Evolutionary conservation across 1,284 basidiomycete species (phyloP), one percentile per base, ranked within the genome.

Genomic region (Moesziomyces globuligerus): DNA sequence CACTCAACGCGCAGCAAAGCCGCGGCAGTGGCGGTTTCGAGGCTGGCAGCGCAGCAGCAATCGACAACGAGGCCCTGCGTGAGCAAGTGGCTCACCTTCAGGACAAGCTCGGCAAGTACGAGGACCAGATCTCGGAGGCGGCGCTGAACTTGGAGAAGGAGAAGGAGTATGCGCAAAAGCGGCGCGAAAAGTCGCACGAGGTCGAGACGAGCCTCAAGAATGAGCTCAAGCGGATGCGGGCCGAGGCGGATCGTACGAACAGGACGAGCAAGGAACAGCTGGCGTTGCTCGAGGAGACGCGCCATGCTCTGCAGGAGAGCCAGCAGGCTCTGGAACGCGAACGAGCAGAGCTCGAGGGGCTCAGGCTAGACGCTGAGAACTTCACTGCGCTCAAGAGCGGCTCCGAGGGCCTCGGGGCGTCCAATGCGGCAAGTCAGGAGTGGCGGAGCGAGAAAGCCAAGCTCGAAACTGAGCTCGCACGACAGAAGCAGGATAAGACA

Each of bases 21-120:
- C 42, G 51, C 47, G n/a, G n/a, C n/a, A 54, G 49, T 34, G 32
- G 32, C 26, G 55, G 47, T 6, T 40, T 42, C 17, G 51, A 58
- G 32, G 47, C 49, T 21, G 62, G 65, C 43, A 48, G 48, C 0
- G 61, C 73, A 0, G 88, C 89, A 1, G 89, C 93, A 78, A 97
- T 98, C 76, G 94, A 98, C 83, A 95, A 95, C 77, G 93, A 97
- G 82, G 90, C 89, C 23, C 87, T 96, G 26, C 89, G 88, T 18
- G 93, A 94, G 38, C 93, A 98, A 81, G 86, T 93, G 24, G 87
- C 88, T 50, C 92, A 98, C 81, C 85, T 95, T 28, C 90, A 92
- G 79, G 88, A 87, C 80, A 91, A 90, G 81, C 87, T 94, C 40
- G 83, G 86, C 2, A 85, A 85, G 28, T 85, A 94, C 68, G 94